Conservation (phyloP, 257 asterid species). For the Nicotiana otophora region DNA sequence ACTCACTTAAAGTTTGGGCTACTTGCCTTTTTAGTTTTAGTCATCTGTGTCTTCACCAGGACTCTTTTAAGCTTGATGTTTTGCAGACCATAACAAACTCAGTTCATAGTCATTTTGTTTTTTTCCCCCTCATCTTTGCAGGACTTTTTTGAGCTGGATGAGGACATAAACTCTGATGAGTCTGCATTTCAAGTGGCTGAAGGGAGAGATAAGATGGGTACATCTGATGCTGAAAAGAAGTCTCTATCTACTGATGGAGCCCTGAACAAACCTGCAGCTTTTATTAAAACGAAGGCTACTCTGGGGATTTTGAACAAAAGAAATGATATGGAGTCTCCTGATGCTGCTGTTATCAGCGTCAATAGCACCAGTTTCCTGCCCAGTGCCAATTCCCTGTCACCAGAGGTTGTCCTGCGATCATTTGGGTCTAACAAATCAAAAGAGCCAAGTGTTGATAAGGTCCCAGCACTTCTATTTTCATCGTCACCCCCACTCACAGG, state of each 20-base stretch:
- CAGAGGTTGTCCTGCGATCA: neutral
- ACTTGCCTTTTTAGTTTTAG: neutral
- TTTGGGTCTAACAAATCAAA: conserved; percentile 27
- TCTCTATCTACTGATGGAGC: neutral
- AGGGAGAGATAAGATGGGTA: conserved; percentile 24
- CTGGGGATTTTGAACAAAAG: conserved; percentile 21
- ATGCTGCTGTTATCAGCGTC: conserved; percentile 24
- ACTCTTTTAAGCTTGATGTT: neutral
- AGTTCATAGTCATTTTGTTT: neutral
- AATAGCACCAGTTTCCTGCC: conserved; percentile 15
- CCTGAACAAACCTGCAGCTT: conserved; percentile 20
- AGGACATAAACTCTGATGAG: conserved; percentile 36
- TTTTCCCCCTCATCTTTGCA: neutral
- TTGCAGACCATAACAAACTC: neutral
- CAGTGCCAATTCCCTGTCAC: conserved; percentile 10
- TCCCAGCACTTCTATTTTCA: conserved; percentile 19
- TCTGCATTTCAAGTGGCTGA: conserved; percentile 27
- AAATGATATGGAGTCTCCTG: conserved; percentile 22
- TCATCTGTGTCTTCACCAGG: neutral
- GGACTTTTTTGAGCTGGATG: conserved; percentile 57
- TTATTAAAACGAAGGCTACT: conserved; percentile 24
- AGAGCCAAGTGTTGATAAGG: conserved; percentile 23
- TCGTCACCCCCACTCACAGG: conserved; percentile 1
- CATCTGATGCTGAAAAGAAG: conserved; percentile 16
- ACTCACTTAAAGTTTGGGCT: neutral